Base-by-base conservation (phyloP, 2,329 filamentous ascomycete species). In the Ploettnerulaceae sp. region DNA sequence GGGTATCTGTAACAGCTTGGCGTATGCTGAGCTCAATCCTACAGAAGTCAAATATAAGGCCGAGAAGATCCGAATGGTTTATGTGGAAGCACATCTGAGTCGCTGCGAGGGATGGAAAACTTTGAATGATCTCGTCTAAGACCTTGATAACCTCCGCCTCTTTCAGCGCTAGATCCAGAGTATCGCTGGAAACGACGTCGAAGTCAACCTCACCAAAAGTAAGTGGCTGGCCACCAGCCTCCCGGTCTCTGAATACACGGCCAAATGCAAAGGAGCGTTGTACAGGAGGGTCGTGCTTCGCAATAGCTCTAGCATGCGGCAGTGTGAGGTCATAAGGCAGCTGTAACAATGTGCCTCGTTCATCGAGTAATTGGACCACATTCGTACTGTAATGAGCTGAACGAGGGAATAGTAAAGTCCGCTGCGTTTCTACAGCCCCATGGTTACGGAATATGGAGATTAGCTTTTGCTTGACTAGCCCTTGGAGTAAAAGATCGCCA, bases 141-240 rank as follows among this genome's bases (percentile, higher is more conserved):
- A 97, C 90, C 59, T 96, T 97, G 57, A 98, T 79, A 0, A 89
- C 84, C 66, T 97, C 91, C 0, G 91, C 91, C 66, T 98, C 93
- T 60, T 95, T 94, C 46, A 96, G 67, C 1, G 89, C 84, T 35
- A 95, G 71, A 60, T 97, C 89, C 4, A 89, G 68, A 1, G 84
- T 84, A 57, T 90, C 83, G 34, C 80, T 77, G 0, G 89, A 91
- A n/a, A 95, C 77, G 49, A 98, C 89, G 66, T 98, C 93, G 64
- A 97, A 98, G 64, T 97, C 90, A 2, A 94, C 90, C 63, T 97
- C 93, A 7, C 87, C 85, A 63, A 88, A 85, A 60, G 84, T 85
- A 47, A 77, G 76, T 5, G 93, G 93, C 57, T 95, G 86, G 2
- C 88, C 86, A 6, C 88, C 89, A 45, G 82, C 82, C 38, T 81